Evolutionary conservation across 768 basidiomycete species (phyloP).

Genomic region (Termitomyces sp.): DNA sequence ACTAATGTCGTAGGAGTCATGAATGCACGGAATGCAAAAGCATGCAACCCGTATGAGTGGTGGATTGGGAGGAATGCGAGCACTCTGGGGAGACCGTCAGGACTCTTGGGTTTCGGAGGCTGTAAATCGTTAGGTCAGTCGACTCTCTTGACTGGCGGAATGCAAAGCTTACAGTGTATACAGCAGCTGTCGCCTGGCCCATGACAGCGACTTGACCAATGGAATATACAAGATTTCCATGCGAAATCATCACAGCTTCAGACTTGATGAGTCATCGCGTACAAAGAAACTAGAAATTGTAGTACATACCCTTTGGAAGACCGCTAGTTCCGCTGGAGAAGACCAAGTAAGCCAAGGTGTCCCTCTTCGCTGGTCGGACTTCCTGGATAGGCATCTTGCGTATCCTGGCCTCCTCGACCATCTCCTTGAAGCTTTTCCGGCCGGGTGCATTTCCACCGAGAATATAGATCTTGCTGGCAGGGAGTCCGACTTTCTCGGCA

Average conservation of each 20-base stretch:
- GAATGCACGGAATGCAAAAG: slow-evolving; percentile 46
- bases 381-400: slow-evolving; percentile 14
- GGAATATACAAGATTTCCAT: slow-evolving; percentile 55
- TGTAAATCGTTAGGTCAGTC: slow-evolving; percentile 16
- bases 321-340: slow-evolving; percentile 25
- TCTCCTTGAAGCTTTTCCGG: slow-evolving; percentile 36
- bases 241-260: slow-evolving; percentile 71
- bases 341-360: slow-evolving; percentile 21
- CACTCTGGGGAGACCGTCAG: slow-evolving; percentile 42
- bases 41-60: slow-evolving; percentile 63
- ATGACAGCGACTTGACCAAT: slow-evolving; percentile 35
- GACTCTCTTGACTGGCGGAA: background rate
- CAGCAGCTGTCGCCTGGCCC: slow-evolving; percentile 26
- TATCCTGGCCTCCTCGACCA: slow-evolving; percentile 32
- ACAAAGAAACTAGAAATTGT: too few species aligned
- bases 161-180: slow-evolving; percentile 31
- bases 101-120: slow-evolving; percentile 37
- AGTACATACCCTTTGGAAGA: slow-evolving; percentile 20
- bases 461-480: slow-evolving; percentile 43
- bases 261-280: background rate
- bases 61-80: slow-evolving; percentile 68
- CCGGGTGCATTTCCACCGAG: slow-evolving; percentile 41
- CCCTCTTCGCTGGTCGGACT: slow-evolving; percentile 13
- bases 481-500: slow-evolving; percentile 30
- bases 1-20: slow-evolving; percentile 44